Conservation (phyloP, 169 alveolate genomes). For the Babesia caballi region DNA sequence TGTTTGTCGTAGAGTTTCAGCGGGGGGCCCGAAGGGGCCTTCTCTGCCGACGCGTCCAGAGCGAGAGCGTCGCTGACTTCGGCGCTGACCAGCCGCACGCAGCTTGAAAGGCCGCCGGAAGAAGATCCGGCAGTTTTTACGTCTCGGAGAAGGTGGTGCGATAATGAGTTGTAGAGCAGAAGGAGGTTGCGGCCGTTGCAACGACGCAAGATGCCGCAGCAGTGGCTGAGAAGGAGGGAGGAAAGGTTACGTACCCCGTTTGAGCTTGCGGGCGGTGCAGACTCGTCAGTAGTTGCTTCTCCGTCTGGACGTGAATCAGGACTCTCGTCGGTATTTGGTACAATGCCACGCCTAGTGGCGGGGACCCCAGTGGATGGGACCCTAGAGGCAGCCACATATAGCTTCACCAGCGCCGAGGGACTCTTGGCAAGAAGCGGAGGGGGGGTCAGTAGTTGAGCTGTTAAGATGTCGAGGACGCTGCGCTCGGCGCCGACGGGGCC, state of each 20-base stretch:
- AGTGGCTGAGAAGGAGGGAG: not conserved
- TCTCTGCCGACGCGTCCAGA: conserved; percentile 3
- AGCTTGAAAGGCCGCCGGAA: not conserved
- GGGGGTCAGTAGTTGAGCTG: not conserved
- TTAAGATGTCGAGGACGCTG: conserved; percentile 4
- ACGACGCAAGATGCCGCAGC: not conserved
- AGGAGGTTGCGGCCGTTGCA: conserved; percentile 3
- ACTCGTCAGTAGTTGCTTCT: not conserved
- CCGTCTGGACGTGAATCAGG: not conserved
- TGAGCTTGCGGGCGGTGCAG: not conserved
- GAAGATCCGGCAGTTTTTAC: not conserved
- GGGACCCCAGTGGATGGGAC: not conserved
- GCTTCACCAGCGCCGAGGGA: conserved; percentile 21
- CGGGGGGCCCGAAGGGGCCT: not conserved
- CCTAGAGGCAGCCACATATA: conserved; percentile 19
- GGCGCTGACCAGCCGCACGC: not conserved
- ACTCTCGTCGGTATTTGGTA: too few species aligned
- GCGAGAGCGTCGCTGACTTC: not conserved
- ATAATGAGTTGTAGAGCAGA: conserved; percentile 2
- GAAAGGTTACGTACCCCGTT: not conserved
- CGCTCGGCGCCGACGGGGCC: not conserved
- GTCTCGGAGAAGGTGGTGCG: conserved; percentile 5
- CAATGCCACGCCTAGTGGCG: too few species aligned
- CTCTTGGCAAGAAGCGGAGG: not conserved
- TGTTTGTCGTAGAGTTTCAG: not conserved